phyloP scores from a whole-genome alignment of 306 rosid species.

The Vigna hirtella region DNA sequence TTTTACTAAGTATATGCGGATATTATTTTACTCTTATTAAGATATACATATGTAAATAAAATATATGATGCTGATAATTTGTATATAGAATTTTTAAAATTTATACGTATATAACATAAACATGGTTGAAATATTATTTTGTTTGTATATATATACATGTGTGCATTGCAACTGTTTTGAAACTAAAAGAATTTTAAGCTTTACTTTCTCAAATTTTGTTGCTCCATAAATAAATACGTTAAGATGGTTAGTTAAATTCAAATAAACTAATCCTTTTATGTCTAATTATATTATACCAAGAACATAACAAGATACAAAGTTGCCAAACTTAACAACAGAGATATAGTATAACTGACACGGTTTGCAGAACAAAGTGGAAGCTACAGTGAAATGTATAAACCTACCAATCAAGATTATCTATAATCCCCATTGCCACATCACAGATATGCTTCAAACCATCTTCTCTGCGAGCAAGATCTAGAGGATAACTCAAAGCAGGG shows the following conservation, averaged over 20 bases:
- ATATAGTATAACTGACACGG: constrained; percentile 5
- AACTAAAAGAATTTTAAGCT: not conserved
- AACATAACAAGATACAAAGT: not conserved
- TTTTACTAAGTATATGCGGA: too few relatives aligned
- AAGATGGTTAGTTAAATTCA: not conserved
- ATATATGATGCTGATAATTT: too few relatives aligned
- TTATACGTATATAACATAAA: not conserved
- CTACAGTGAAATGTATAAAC: constrained; percentile 23
- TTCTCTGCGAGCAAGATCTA: constrained; percentile 72
- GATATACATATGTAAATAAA: too few relatives aligned
- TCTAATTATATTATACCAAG: not conserved
- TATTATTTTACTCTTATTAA: too few relatives aligned
- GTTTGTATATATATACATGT: not conserved
- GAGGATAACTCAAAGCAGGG: constrained; percentile 62
- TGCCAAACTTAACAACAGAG: constrained; percentile 7
- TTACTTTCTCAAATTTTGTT: not conserved
- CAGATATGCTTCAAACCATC: constrained; percentile 78
- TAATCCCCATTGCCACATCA: constrained; percentile 79
- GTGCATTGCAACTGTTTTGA: not conserved
- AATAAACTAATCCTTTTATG: not conserved
- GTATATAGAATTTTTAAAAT: not conserved
- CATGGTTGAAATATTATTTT: not conserved
- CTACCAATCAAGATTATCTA: constrained; percentile 68
- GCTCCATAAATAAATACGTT: not conserved
- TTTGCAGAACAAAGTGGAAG: constrained; percentile 34